Conservation (phyloP, 73 alveolate species). For the Uronychia binucleata region DNA sequence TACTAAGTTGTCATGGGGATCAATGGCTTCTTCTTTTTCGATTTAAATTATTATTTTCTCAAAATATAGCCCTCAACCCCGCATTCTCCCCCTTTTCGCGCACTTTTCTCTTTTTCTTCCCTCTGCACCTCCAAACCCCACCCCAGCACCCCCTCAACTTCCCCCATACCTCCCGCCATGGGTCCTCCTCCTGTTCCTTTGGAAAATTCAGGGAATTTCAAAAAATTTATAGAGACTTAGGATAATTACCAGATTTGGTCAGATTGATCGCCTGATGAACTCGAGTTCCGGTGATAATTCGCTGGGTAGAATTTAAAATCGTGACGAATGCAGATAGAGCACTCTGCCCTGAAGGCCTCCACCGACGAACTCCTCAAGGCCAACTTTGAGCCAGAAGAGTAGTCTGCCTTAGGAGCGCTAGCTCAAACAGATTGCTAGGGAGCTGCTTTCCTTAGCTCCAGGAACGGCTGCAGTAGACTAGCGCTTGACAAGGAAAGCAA, state of each 20-base stretch:
- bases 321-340: constrained; percentile 3
- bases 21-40: background rate
- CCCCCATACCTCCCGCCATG: no score
- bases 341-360: background rate
- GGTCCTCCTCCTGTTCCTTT: no score
- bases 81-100: background rate
- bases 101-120: background rate
- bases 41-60: background rate
- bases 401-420: background rate
- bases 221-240: background rate
- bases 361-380: background rate
- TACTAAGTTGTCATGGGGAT: background rate
- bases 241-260: background rate
- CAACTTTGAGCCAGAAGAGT: background rate
- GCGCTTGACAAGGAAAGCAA: background rate
- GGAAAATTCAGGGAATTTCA: background rate
- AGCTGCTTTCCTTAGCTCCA: background rate
- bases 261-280: background rate
- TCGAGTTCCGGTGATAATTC: background rate
- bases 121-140: background rate
- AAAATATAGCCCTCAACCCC: background rate
- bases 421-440: background rate
- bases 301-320: background rate
- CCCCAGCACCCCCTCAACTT: background rate
- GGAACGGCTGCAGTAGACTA: background rate